Evolutionary conservation across 345 rosid species (phyloP).

Genomic region (Streptanthus diversifolius): DNA sequence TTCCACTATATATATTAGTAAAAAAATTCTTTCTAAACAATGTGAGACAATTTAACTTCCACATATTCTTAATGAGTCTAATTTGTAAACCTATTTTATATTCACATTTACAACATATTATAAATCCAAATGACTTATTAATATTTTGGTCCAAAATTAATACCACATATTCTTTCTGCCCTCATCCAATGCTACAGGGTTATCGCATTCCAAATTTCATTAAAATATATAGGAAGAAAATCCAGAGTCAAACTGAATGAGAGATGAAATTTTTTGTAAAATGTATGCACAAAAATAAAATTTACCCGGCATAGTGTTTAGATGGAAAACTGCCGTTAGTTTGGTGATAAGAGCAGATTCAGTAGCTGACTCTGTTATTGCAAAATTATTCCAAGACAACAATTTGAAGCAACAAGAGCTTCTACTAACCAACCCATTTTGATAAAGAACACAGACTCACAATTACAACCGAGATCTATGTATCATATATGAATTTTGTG

Average conservation of each 20-base stretch:
- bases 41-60: too few relatives aligned
- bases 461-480: background rate
- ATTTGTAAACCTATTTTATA: too few relatives aligned
- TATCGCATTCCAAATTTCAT: background rate
- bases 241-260: background rate
- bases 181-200: slow-evolving; percentile 47
- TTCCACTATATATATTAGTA: too few relatives aligned
- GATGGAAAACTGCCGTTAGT: slow-evolving; percentile 56
- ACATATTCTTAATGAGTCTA: too few relatives aligned
- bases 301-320: slow-evolving; percentile 78
- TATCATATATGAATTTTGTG: background rate
- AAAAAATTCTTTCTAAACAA: too few relatives aligned
- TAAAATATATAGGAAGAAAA: background rate
- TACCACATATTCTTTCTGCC: slow-evolving; percentile 59
- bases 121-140: too few relatives aligned
- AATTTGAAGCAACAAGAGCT: slow-evolving; percentile 8
- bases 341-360: slow-evolving; percentile 49
- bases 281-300: background rate
- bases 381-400: background rate
- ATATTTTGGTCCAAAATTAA: too few relatives aligned
- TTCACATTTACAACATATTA: too few relatives aligned
- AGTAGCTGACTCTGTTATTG: slow-evolving; percentile 45
- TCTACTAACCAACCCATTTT: slow-evolving; percentile 17
- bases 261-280: background rate
- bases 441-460: background rate